Base-by-base conservation (phyloP, 2,329 filamentous ascomycete genomes). In the Fusarium xylarioides region DNA sequence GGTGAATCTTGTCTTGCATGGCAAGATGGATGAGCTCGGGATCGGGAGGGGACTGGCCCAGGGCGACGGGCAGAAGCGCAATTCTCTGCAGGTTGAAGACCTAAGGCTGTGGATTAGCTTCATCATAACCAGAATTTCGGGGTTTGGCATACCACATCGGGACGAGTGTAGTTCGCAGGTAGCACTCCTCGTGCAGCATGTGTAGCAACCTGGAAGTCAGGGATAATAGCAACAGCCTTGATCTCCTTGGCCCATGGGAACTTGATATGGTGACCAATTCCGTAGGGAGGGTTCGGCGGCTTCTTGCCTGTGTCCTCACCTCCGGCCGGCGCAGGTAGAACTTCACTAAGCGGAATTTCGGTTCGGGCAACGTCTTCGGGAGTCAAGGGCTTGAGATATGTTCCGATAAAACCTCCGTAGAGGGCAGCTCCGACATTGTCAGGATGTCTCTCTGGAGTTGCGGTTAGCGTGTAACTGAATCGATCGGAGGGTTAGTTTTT, bases 1-100 rank as follows among this genome's bases (percentile, higher is more conserved):
- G 96, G 85, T 99, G 96, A 69, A 99, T 91, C 84, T 95, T 97
- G 86, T 99, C 96, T 84, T 98, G 96, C 96, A 99, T 99, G 52
- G 95, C 95, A 53, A 97, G 91, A 85, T 97, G 97, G 81, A 99
- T 99, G 82, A 97, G 92, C 77, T 97, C 92, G 28, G 96, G 92
- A 80, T 98, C 93, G 4, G 95, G 95, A 15, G 96, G 95, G 12
- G 93, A 95, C 81, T 94, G 92, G 73, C 95, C 95, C 50, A 99
- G 88, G 2, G 95, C 95, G 16, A 95, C 94, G 37, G 95, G 95
- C 18, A 99, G 89, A 55, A 99, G 88, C 5, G 95, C 95, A 81
- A 97, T 94, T 74, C 96, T 90, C 84, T 98, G 96, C 77, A 98
- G 88, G 84, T 99, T 99, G 87, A 97, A 98, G 35, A 89, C 90